These are phyloP conservation scores for Diaporthe caulivora DNA, from an alignment of 2,329 filamentous ascomycete genomes.

Conservation along the genomic window DNA sequence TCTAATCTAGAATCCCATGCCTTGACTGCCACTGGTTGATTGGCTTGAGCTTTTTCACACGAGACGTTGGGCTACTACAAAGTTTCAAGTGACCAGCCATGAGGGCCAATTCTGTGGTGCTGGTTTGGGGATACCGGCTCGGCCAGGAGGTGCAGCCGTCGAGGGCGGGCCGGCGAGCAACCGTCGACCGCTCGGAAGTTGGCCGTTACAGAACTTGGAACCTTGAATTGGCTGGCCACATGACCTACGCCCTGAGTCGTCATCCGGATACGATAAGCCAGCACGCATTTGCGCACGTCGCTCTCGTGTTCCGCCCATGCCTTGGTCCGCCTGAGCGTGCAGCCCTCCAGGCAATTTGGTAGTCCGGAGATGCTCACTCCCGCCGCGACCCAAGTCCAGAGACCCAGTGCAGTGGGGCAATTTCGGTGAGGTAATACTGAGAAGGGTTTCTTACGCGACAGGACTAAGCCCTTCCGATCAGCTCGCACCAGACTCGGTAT, in stretches of 20 bases:
- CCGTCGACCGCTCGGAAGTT: background rate
- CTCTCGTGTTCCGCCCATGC: background rate
- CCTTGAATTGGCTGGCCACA: background rate
- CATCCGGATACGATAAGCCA: background rate
- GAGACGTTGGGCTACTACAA: too few relatives aligned
- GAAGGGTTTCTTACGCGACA: conserved; percentile 4
- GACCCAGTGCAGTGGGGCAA: background rate
- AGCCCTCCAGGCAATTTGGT: too few relatives aligned
- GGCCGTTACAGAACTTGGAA: background rate
- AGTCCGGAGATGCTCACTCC: background rate
- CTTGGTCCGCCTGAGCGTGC: background rate
- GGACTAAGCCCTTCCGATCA: background rate
- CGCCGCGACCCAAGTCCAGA: background rate
- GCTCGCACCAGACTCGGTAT: background rate
- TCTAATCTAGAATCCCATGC: background rate
- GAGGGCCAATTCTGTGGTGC: background rate
- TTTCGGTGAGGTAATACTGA: conserved; percentile 21
- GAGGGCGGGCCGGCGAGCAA: background rate
- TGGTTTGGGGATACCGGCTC: background rate
- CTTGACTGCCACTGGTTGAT: too few relatives aligned
- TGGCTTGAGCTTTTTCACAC: background rate
- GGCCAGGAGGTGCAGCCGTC: background rate
- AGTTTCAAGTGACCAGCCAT: background rate
- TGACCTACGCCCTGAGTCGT: background rate
- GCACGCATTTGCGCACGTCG: background rate